A percentile compares a stretch with the other conserved stretches of the same genome.
These are phyloP conservation scores for Colletotrichum sp. DNA, from an alignment of 2,329 filamentous ascomycete species.

Conservation along the genomic window DNA sequence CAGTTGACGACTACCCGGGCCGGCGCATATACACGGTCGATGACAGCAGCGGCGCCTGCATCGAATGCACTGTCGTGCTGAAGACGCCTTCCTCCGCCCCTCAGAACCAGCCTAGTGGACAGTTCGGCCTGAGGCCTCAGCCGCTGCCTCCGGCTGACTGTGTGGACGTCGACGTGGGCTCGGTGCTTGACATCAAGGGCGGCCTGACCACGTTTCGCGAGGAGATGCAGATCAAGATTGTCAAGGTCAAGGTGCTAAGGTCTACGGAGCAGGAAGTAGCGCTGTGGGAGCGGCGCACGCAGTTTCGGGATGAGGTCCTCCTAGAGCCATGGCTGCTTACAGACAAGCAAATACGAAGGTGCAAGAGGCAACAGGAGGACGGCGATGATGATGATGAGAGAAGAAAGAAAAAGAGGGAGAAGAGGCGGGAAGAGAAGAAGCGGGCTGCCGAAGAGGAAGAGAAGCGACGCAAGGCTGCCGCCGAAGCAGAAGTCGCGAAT, in stretches of 20 bases:
- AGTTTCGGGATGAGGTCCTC: conserved; percentile 57
- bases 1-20: conserved; percentile 54
- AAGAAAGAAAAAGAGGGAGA: conserved; percentile 18
- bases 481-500: not conserved
- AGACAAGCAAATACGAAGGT: conserved; percentile 52
- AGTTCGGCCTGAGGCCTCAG: not conserved
- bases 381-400: conserved; percentile 39
- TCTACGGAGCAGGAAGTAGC: conserved; percentile 62
- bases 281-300: conserved; percentile 61
- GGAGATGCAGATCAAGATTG: conserved; percentile 56
- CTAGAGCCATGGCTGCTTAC: conserved; percentile 60
- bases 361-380: conserved; percentile 42
- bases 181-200: conserved; percentile 63
- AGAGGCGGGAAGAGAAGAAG: not conserved
- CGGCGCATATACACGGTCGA: conserved; percentile 64
- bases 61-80: conserved; percentile 47
- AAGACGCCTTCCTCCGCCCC: conserved; percentile 18
- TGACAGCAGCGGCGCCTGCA: conserved; percentile 66
- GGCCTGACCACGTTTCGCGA: conserved; percentile 51
- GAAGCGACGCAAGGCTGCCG: not conserved
- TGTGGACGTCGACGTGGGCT: conserved; percentile 52
- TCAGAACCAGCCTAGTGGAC: not conserved
- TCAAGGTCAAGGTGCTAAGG: conserved; percentile 51
- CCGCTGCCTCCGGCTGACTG: conserved; percentile 22
- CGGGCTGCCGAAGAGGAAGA: not conserved